Conservation (phyloP, 768 basidiomycete genomes). For the Hericium erinaceus region DNA sequence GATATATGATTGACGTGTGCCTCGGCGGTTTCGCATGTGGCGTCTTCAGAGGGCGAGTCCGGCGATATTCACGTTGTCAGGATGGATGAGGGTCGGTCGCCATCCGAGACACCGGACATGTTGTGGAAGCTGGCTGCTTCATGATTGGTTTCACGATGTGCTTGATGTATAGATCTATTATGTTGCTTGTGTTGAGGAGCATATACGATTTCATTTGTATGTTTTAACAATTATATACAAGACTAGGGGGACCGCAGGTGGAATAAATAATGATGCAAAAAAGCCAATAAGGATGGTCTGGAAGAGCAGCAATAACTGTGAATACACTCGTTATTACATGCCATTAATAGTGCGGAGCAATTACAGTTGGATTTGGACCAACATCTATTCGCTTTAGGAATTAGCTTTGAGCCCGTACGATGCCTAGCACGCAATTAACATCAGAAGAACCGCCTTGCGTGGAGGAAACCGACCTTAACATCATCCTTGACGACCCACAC, state of each 20-base stretch:
- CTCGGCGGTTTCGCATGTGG: not conserved
- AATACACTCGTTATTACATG: not conserved
- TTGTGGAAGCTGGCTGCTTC: slow-evolving; percentile 9
- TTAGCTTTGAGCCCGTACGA: not conserved
- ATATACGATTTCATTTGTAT: not conserved
- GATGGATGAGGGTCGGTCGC: not conserved
- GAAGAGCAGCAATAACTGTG: not conserved
- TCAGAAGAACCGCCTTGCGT: not conserved
- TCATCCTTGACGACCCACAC: slow-evolving; percentile 61
- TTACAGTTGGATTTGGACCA: too few relatives aligned
- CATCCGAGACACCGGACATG: slow-evolving; percentile 2
- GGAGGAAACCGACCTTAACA: slow-evolving; percentile 12
- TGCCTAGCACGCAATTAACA: not conserved
- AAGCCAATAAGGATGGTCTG: not conserved
- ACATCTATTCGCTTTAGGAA: not conserved
- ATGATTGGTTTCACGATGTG: not conserved
- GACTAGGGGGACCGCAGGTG: too few relatives aligned
- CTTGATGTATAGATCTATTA: too few relatives aligned
- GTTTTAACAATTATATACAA: too few relatives aligned
- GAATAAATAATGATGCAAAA: not conserved
- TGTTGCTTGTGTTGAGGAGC: too few relatives aligned
- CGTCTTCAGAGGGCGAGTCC: slow-evolving; percentile 4
- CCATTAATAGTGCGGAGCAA: too few relatives aligned
- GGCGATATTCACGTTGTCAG: slow-evolving; percentile 12
- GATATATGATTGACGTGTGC: slow-evolving; percentile 6